phyloP scores from a whole-genome alignment of 805 yeast species.

The Nakazawaea ernobii region DNA sequence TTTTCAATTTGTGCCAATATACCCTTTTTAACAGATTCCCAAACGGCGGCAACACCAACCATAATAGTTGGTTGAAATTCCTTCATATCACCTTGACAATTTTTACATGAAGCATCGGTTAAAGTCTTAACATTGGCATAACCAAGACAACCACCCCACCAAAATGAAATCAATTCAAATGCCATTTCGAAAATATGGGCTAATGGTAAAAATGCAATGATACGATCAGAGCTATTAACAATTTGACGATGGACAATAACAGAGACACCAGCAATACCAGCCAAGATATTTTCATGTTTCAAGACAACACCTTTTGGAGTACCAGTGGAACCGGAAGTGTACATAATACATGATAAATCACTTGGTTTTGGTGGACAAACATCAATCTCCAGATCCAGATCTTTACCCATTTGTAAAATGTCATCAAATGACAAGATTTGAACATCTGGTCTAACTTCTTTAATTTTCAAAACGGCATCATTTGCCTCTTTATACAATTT shows the following conservation, averaged over 20 bases:
- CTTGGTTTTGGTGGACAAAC: slow-evolving; percentile 46
- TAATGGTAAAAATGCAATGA: slow-evolving; percentile 86
- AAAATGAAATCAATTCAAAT: slow-evolving; percentile 71
- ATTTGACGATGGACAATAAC: slow-evolving; percentile 48
- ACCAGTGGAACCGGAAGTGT: slow-evolving; percentile 85
- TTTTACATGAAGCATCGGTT: slow-evolving; percentile 72
- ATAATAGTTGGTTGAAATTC: slow-evolving; percentile 86
- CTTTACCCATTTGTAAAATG: slow-evolving; percentile 55
- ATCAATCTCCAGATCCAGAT: slow-evolving; percentile 33
- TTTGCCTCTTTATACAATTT: slow-evolving; percentile 51
- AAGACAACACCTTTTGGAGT: slow-evolving; percentile 80
- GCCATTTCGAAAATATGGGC: slow-evolving; percentile 95
- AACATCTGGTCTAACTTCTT: slow-evolving; percentile 71
- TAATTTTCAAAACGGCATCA: slow-evolving; percentile 52
- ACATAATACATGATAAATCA: slow-evolving; percentile 73
- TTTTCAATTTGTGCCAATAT: slow-evolving; percentile 68
- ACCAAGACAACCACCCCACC: slow-evolving; percentile 89
- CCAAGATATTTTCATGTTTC: slow-evolving; percentile 60
- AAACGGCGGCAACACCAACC: slow-evolving; percentile 99
- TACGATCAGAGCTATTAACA: slow-evolving; percentile 56
- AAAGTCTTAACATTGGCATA: slow-evolving; percentile 92
- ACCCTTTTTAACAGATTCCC: slow-evolving; percentile 96
- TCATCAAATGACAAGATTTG: slow-evolving; percentile 62
- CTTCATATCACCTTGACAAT: slow-evolving; percentile 84
- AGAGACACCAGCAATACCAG: slow-evolving; percentile 83